Base-by-base conservation (phyloP, 176 grass and related monocot genomes). In the Musa schizocarpa region DNA sequence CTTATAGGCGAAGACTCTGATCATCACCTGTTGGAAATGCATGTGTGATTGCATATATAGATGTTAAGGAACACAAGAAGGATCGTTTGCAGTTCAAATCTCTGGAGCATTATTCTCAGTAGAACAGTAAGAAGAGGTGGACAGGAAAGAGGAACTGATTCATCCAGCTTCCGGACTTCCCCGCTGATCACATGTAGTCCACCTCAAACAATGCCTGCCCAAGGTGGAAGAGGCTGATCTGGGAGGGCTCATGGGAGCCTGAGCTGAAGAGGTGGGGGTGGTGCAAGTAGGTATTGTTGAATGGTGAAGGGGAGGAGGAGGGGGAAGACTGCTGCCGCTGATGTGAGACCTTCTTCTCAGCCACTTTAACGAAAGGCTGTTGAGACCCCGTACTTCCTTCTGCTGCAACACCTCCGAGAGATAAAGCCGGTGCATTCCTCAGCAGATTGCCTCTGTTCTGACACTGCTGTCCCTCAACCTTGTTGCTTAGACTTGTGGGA, bases 161-260 rank as follows among this genome's bases (percentile, higher is more conserved):
- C 34, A 43, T 43, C 34, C 34, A 43, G 5, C 34, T 43, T 43
- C 34, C 13, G 57, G 19, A 61, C 57, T n/a, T 61, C 57, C 16
- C 13, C 1, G 14, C 57, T 17, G 66, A 76, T 64, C 74, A 76
- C 74, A 76, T 64, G 74, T 63, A 64, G 58, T 76, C 74, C 74
- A 76, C 74, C 57, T 76, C 74, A 61, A 76, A 64, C 56, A 76
- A 50, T 2, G 74, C 9, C 54, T 76, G 74, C 2, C 74, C 55
- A n/a, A 76, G 57, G 34, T 61, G 54, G 26, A 76, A 58, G 22
- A 24, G 52, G 21, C 26, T 21, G 52, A 13, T n/a, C 4, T 69
- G 67, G 13, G 17, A 13, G 66, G 16, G 66, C 7, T 68, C 34
- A 7, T 69, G 34, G 16, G 8, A 49, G 52, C 50, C 20, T 12